phyloP scores from a whole-genome alignment of 2,329 filamentous ascomycete genomes.

The Parastagonospora nodorum region DNA sequence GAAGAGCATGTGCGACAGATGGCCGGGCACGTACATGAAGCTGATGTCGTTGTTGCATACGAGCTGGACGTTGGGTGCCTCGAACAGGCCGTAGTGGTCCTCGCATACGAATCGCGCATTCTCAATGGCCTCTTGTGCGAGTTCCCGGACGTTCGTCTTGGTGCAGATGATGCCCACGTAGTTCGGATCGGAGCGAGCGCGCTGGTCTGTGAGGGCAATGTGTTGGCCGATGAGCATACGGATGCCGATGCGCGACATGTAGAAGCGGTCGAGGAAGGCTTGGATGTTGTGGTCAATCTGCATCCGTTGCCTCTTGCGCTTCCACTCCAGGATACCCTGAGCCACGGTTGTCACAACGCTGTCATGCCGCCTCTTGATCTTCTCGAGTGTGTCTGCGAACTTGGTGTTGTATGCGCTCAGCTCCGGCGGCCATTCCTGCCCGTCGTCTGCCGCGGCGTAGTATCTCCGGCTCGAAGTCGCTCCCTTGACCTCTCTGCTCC shows the following conservation, averaged over 20 bases:
- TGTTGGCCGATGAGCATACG: constrained; percentile 99
- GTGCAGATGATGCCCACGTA: constrained; percentile 99
- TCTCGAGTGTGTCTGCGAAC: constrained; percentile 86
- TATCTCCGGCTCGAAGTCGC: constrained; percentile 68
- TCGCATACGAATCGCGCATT: constrained; percentile 99
- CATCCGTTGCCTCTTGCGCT: constrained; percentile 93
- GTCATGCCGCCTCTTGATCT: constrained; percentile 95
- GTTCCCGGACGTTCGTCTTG: constrained; percentile 92
- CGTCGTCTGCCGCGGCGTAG: constrained; percentile 90
- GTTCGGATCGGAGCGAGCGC: constrained; percentile 83
- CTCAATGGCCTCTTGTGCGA: constrained; percentile 96
- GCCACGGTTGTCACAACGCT: constrained; percentile 97
- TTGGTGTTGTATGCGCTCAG: constrained; percentile 91
- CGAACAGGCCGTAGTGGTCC: constrained; percentile 96
- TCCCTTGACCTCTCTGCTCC: constrained; percentile 54
- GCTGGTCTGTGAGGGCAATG: constrained; percentile 94
- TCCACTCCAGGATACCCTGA: constrained; percentile 97
- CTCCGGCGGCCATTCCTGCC: constrained; percentile 88
- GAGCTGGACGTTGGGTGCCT: constrained; percentile 94
- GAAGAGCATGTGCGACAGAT: constrained; percentile 98
- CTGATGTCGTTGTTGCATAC: constrained; percentile 92
- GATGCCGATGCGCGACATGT: constrained; percentile 99
- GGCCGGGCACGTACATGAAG: constrained; percentile 99
- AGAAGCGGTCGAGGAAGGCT: constrained; percentile 96
- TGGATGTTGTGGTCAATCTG: constrained; percentile 98